Evolutionary conservation across 2,329 filamentous ascomycete species (phyloP).

Genomic region (Colletotrichum abscissum): DNA sequence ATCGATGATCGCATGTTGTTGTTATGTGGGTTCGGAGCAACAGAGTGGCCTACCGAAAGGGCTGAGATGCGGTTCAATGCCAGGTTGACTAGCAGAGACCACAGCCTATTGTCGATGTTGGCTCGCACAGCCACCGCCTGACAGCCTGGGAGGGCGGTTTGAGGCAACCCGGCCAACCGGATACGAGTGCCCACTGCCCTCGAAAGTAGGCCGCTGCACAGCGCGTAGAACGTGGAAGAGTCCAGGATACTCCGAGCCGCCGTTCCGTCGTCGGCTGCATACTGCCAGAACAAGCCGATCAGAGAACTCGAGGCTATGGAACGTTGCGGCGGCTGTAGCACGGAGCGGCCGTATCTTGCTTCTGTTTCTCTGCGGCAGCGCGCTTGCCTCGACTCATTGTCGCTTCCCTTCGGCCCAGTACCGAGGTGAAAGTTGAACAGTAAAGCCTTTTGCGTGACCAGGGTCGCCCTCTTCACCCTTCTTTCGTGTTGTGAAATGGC

Average conservation of each 20-base stretch:
- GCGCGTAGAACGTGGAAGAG: neutral
- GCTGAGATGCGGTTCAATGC: neutral
- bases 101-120: slow-evolving; percentile 17
- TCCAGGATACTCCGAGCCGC: neutral
- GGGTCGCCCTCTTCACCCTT: neutral
- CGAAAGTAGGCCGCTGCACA: neutral
- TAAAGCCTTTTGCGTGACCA: neutral
- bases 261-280: neutral
- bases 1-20: neutral
- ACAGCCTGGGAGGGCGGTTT: slow-evolving; percentile 5
- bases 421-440: neutral
- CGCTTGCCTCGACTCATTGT: neutral
- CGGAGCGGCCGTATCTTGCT: neutral
- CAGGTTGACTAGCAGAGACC: slow-evolving; percentile 25
- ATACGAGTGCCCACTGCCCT: slow-evolving; percentile 22
- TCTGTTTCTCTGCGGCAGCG: neutral
- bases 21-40: neutral
- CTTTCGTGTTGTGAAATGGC: slow-evolving; percentile 31
- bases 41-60: neutral
- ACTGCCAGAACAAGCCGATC: neutral
- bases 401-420: neutral
- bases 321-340: slow-evolving; percentile 14
- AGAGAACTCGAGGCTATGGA: slow-evolving; percentile 10
- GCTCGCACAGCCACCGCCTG: slow-evolving; percentile 28
- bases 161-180: slow-evolving; percentile 21